Base-by-base conservation (phyloP, 2,329 filamentous ascomycete genomes). In the Ophiocordyceps camponoti-leonardi region DNA sequence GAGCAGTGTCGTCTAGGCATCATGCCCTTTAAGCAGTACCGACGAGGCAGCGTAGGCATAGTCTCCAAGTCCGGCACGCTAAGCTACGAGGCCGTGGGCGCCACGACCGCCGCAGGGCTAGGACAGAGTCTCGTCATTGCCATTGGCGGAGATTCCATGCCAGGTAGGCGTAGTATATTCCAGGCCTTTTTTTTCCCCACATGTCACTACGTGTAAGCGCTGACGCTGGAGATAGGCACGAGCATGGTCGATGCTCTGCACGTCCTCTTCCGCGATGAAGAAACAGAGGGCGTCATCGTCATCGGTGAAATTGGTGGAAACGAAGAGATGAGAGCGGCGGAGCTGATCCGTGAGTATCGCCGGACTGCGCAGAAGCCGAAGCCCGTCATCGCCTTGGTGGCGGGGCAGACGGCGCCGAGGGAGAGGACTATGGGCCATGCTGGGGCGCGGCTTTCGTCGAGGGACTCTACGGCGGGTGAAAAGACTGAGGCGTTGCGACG, bases 31-130 rank as follows among this genome's bases (percentile, higher is more conserved):
- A 55, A 53, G 28, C 63, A 66, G 51, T 66, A 64, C 23, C 49
- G 46, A 1, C 72, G 76, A 1, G 84, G 83, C 0, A 72, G 75
- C 47, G 67, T 90, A 20, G 83, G 83, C 2, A 83, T 90, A 46
- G 75, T 85, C 3, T 81, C 82, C n/a, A 87, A 86, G 57, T 86
- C 81, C 0, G 84, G 83, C 1, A 90, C 84, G 0, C 63, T 90
- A 39, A 86, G 81, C 49, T 90, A 88, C 54, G 84, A 90, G 58
- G 77, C 83, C 2, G 83, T 87, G 1, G 83, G 80, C 0, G 79
- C 81, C 1, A 78, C 84, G 22, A 84, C 81, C 7, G 69, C 78
- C 49, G 79, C 75, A n/a, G 83, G 83, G 0, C 64, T 88, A 1
- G 84, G 84, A 0, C 84, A 90, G 59, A 86, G 81, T 54, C 64